phyloP scores from a whole-genome alignment of 2,329 filamentous ascomycete species.

The Sarocladiaceae sp. region DNA sequence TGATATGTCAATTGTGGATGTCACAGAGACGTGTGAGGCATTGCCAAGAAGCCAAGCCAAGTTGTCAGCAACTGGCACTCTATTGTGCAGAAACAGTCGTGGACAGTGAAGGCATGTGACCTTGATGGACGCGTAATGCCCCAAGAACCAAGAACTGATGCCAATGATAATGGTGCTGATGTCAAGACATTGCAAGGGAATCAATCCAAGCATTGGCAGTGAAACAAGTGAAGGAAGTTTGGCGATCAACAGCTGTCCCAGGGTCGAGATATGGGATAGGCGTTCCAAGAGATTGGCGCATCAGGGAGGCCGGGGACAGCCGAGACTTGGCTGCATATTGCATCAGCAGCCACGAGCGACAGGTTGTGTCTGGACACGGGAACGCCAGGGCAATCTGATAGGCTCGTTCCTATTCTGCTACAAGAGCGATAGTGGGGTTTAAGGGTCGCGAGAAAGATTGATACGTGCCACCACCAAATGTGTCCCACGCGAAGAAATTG shows the following conservation, averaged over 20 bases:
- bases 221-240: not conserved
- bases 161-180: not conserved
- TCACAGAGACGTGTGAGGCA: too few species aligned
- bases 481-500: not conserved
- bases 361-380: not conserved
- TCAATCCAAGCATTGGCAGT: not conserved
- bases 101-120: not conserved
- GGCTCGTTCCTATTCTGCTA: too few species aligned
- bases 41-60: not conserved
- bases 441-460: not conserved
- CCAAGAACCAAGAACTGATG: not conserved
- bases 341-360: not conserved
- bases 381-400: too few species aligned
- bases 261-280: not conserved
- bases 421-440: too few species aligned
- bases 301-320: not conserved
- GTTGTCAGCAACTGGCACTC: not conserved
- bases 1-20: too few species aligned
- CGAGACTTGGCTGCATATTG: not conserved
- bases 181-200: not conserved
- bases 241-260: not conserved
- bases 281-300: constrained; percentile 1
- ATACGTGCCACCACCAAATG: too few species aligned
- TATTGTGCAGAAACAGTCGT: too few species aligned
- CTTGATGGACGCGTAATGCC: not conserved